Conservation (phyloP, 2,329 filamentous ascomycete genomes). For the Knufia petricola region DNA sequence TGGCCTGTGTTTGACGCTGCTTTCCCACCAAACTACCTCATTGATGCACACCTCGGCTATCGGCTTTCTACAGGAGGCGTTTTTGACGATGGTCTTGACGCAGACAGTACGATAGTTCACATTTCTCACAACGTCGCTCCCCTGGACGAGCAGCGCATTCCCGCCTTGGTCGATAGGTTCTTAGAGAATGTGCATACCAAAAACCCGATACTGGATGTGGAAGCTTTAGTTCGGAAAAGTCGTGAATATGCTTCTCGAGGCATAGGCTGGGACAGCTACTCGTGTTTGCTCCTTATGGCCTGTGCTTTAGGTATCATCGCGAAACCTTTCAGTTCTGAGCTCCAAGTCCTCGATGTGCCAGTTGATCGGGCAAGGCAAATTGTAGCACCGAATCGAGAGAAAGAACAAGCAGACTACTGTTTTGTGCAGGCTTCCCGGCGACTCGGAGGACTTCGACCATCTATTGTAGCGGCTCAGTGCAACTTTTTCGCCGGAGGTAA, state of each 20-base stretch:
- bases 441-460: slow-evolving; percentile 24
- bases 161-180: slow-evolving; percentile 26
- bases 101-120: slow-evolving; percentile 2
- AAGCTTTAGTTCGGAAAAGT: slow-evolving; percentile 22
- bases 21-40: slow-evolving; percentile 19
- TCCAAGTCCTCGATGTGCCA: slow-evolving; percentile 9
- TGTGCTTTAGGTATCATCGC: slow-evolving; percentile 27
- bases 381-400: slow-evolving; percentile 1
- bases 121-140: slow-evolving; percentile 12
- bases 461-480: slow-evolving; percentile 30
- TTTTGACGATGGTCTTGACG: background rate
- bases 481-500: slow-evolving; percentile 32
- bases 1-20: slow-evolving; percentile 24
- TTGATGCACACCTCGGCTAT: slow-evolving; percentile 11
- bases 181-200: slow-evolving; percentile 29
- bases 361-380: background rate
- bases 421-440: slow-evolving; percentile 26
- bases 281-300: slow-evolving; percentile 28
- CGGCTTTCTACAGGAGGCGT: slow-evolving; percentile 11
- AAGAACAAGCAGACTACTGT: slow-evolving; percentile 24
- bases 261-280: slow-evolving; percentile 26
- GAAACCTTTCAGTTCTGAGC: slow-evolving; percentile 20
- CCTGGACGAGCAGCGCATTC: slow-evolving; percentile 25
- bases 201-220: slow-evolving; percentile 30
- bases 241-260: slow-evolving; percentile 23